Percentiles rank a stretch among this genome's conserved stretches.
phyloP scores from a whole-genome alignment of 2,329 filamentous ascomycete species.

The Rosellinia necatrix region DNA sequence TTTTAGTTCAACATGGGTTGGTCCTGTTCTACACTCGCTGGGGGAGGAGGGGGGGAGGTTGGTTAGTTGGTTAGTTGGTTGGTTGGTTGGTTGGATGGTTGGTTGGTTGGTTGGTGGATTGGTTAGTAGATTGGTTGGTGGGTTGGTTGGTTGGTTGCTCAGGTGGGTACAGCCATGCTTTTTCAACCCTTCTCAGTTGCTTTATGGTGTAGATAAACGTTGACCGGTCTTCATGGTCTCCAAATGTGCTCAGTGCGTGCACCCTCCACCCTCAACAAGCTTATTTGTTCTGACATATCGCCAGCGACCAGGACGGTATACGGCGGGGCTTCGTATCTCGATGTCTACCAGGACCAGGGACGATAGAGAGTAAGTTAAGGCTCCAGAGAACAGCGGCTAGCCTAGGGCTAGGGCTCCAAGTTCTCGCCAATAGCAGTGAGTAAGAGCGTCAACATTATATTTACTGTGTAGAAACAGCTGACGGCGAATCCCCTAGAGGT shows the following conservation, averaged over 20 bases:
- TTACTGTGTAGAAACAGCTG: background rate
- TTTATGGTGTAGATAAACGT: background rate
- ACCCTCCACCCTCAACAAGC: background rate
- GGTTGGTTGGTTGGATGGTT: too few relatives aligned
- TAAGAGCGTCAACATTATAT: background rate
- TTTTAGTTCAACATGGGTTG: conserved; percentile 10
- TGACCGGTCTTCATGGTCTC: conserved; percentile 7
- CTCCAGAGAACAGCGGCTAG: background rate
- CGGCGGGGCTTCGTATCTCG: background rate
- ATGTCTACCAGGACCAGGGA: too few relatives aligned
- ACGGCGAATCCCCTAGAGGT: background rate
- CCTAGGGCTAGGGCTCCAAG: background rate
- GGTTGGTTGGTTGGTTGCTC: too few relatives aligned
- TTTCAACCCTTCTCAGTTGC: background rate
- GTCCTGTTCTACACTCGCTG: conserved; percentile 6
- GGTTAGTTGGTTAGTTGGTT: too few relatives aligned
- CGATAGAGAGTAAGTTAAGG: background rate
- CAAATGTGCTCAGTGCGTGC: too few relatives aligned
- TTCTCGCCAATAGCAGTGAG: background rate
- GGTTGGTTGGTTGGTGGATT: too few relatives aligned
- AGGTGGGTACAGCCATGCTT: background rate
- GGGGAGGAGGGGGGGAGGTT: too few relatives aligned
- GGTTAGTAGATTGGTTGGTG: too few relatives aligned
- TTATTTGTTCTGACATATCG: background rate
- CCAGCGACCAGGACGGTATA: background rate